Conservation (phyloP, 2,329 filamentous ascomycete species). For the Neurospora sp. region DNA sequence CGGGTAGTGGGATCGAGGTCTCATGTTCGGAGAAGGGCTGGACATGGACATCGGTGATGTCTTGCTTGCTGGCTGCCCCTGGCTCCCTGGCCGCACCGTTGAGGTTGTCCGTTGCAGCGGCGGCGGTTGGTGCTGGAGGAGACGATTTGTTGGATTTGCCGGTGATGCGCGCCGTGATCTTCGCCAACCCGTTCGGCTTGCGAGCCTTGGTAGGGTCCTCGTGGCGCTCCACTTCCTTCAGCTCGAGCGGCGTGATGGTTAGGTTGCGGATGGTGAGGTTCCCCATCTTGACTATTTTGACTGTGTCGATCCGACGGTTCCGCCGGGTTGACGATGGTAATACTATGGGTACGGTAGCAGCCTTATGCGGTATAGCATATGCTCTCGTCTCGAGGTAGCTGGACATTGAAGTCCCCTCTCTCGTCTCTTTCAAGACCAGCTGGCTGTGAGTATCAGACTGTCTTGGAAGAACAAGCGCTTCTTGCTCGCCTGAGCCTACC, state of each 20-base stretch:
- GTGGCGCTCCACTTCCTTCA: constrained; percentile 67
- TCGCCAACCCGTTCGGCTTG: constrained; percentile 30
- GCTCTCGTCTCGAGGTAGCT: neutral
- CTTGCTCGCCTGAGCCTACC: neutral
- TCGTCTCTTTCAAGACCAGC: neutral
- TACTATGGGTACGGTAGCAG: neutral
- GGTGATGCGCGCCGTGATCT: constrained; percentile 27
- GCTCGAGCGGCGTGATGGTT: constrained; percentile 60
- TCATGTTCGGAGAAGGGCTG: constrained; percentile 57
- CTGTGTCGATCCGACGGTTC: neutral
- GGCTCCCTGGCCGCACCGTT: constrained; percentile 11
- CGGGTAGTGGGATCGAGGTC: constrained; percentile 52
- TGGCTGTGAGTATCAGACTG: neutral
- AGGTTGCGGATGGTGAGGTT: constrained; percentile 72
- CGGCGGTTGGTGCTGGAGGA: constrained; percentile 7
- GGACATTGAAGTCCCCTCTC: neutral
- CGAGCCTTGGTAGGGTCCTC: constrained; percentile 37
- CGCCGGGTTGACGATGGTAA: neutral
- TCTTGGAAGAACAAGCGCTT: neutral
- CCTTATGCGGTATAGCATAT: neutral
- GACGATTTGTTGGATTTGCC: constrained; percentile 30
- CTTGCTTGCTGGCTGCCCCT: constrained; percentile 33
- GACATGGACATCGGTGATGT: constrained; percentile 50
- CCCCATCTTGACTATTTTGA: constrained; percentile 28
- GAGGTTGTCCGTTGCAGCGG: constrained; percentile 10